Base-by-base conservation (phyloP, 176 grass and related monocot species). In the Aegilops umbellulata region DNA sequence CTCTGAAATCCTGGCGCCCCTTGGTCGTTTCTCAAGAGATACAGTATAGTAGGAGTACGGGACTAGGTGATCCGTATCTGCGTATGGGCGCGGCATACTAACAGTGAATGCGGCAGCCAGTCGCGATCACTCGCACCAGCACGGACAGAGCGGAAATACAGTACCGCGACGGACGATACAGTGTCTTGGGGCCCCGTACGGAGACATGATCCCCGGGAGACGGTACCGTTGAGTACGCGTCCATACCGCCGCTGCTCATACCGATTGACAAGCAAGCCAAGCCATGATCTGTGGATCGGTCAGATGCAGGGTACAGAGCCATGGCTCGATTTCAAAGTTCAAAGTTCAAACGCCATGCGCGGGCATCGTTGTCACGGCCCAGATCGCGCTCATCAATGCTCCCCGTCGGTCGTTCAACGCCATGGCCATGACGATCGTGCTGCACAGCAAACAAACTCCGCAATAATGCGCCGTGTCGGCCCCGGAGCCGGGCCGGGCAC, bases 381-480 rank as follows among this genome's bases (percentile, higher is more conserved):
- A 23, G 47, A 77, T 60, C 29, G 61, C 61, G 0, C 10, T 1
- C 62, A 29, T 65, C 11, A 29, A 65, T 65, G n/a, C 62, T 2
- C 53, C 24, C 1, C 62, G 62, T 65, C 62, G 25, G 62, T 27
- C 62, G 62, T 65, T 65, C 62, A 65, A 16, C 26, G 26, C 25
- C 24, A 24, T 63, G 60, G 4, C 61, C 24, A 14, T 24, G 24
- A 4, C 61, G n/a, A 65, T 6, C 62, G 0, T 34, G 17, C 65
- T 15, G 62, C 13, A 65, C 62, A 65, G 62, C 62, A 29, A 15
- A 77, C 24, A 76, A 71, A 90, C 83, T 86, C 53, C n/a, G 13
- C 70, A 70, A 63, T 51, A 70, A 77, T 63, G 36, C 12, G 29
- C 34, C 72, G 49, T 90, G 78, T 49, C 77, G 77, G 83, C 47